phyloP scores from a whole-genome alignment of 257 asterid species.

The Solanum pimpinellifolium region DNA sequence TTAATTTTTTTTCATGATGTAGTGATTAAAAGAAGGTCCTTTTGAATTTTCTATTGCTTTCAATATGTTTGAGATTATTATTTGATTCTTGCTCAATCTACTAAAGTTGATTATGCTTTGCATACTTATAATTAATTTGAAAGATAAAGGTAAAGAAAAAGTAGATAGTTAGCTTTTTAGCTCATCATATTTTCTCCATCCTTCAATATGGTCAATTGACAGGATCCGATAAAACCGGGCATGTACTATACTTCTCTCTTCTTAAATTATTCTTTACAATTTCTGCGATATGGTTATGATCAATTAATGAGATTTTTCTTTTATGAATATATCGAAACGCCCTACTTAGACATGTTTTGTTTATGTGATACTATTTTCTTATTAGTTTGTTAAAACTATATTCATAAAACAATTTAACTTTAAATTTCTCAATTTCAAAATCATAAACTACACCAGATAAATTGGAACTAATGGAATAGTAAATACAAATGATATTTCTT shows the following conservation, averaged over 20 bases:
- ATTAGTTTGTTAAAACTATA: too few species aligned
- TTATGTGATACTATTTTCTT: neutral
- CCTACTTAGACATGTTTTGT: neutral
- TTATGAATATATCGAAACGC: neutral
- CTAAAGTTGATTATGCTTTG: neutral
- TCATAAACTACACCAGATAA: neutral
- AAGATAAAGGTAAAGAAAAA: neutral
- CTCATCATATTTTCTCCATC: slow-evolving; percentile 13
- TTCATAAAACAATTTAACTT: too few species aligned
- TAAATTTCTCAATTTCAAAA: too few species aligned
- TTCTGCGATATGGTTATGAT: neutral
- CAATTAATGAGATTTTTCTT: neutral
- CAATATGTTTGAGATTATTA: neutral
- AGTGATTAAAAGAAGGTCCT: neutral
- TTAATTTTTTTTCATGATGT: neutral
- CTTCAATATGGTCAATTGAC: slow-evolving; percentile 20
- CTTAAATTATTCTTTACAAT: neutral
- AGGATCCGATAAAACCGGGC: slow-evolving; percentile 47
- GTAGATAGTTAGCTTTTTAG: slow-evolving; percentile 8
- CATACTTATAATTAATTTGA: neutral
- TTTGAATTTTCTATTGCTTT: neutral
- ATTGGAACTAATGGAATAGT: neutral
- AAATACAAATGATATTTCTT: neutral
- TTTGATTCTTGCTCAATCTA: neutral
- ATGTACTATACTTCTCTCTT: neutral